These are phyloP conservation scores for Tetrapisispora arboricola DNA, from an alignment of 805 yeast species.

Conservation along the genomic window DNA sequence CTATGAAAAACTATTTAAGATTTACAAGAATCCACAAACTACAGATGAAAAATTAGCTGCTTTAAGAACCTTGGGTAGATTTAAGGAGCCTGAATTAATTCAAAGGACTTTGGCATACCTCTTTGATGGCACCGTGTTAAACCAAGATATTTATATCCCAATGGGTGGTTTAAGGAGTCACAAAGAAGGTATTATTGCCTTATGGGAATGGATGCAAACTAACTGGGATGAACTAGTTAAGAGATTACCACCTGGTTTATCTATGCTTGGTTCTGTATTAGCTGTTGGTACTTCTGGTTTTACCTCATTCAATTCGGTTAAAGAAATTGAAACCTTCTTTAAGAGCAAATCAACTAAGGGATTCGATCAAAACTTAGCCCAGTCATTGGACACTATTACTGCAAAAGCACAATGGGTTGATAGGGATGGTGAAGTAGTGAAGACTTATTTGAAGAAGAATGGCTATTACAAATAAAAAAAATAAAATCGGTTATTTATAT, in stretches of 20 bases:
- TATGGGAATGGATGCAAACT: slow-evolving; percentile 62
- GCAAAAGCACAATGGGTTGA: slow-evolving; percentile 48
- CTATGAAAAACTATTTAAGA: slow-evolving; percentile 50
- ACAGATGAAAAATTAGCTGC: slow-evolving; percentile 64
- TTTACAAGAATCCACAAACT: slow-evolving; percentile 49
- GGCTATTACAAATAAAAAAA: slow-evolving; percentile 3
- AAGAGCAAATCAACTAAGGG: slow-evolving; percentile 48
- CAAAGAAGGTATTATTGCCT: slow-evolving; percentile 51
- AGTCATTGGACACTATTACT: slow-evolving; percentile 49
- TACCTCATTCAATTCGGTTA: slow-evolving; percentile 44
- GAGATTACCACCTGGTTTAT: slow-evolving; percentile 68
- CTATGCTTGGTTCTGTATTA: slow-evolving; percentile 72
- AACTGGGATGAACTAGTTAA: slow-evolving; percentile 65
- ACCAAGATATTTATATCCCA: slow-evolving; percentile 72
- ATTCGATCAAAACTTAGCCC: slow-evolving; percentile 54
- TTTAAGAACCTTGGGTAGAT: slow-evolving; percentile 56
- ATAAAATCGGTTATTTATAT: neutral
- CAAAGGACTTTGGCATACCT: slow-evolving; percentile 46
- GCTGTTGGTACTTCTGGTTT: slow-evolving; percentile 50
- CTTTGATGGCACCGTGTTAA: slow-evolving; percentile 48
- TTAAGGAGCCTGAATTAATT: slow-evolving; percentile 41
- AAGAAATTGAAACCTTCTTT: slow-evolving; percentile 43
- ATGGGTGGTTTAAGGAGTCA: slow-evolving; percentile 61
- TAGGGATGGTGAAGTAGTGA: slow-evolving; percentile 42
- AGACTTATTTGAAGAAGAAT: slow-evolving; percentile 37